Evolutionary conservation across 345 rosid genomes (phyloP), one percentile per base, ranked within the genome.

Genomic region (Citrus trifoliata): DNA sequence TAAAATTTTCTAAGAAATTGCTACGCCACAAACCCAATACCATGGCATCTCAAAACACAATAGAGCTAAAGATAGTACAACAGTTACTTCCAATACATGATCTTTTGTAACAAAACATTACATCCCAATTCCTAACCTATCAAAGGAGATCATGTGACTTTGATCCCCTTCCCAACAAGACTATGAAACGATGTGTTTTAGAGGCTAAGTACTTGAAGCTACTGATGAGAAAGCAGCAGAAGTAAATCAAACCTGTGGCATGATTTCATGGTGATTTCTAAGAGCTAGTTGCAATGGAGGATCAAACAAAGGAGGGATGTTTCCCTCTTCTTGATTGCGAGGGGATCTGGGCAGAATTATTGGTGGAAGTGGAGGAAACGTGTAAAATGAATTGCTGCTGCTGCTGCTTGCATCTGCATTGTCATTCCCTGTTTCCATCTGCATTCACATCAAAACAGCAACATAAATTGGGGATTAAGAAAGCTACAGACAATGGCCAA

Each of bases 361-460:
- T 35, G 98, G 98, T 67, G 98, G 92, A 79, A 93, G 90, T 63
- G 98, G 98, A 76, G 98, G 98, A 42, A 42, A 42, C 14, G 48
- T 10, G 48, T 42, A 0, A 42, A 42, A 42, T 51, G 56, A 16
- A 16, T 16, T 16, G 56, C 7, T 14, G 56, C 21, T 51, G 28
- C 94, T 51, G 21, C 56, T 4, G 21, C 56, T 51, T 33, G 90
- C 70, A 85, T 88, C 89, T n/a, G 92, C 90, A 89, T 92, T 92
- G 76, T 90, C 90, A 81, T 91, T 80, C 86, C 92, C 82, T 72
- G 97, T 88, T 81, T 84, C 92, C 46, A 91, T 96, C 99, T 93
- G 71, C 67, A 61, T 35, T 67, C 72, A 75, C 66, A 46, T 68
- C 67, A 80, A 80, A 76, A 46, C 18, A 38, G 38, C 28, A n/a